Evolutionary conservation across 768 basidiomycete genomes (phyloP), one percentile per base, ranked within the genome.

Genomic region (Termitomyces heimii): DNA sequence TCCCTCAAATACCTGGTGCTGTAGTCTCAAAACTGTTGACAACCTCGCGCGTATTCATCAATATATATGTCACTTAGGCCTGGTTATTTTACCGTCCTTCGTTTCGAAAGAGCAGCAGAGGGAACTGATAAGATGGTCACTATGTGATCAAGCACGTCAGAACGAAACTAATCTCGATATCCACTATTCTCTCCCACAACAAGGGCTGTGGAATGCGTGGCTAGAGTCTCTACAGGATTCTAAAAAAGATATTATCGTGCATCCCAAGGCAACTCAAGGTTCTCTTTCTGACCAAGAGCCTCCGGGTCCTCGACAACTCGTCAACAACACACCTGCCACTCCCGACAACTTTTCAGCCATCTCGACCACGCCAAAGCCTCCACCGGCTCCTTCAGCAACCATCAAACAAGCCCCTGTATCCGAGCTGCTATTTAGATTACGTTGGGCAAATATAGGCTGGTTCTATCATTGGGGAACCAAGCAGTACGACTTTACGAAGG

Each of bases 381-480:
- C 82, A 4, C 78, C 82, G 3, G 72, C 81, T 4, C 90, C 94
- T 9, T 91, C 92, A 3, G 67, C 76, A 2, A 83, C 83, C 2
- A 74, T 82, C 3, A 75, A 71, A 12, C 77, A 86, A 1, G 67
- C 74, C 8, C 68, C 70, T 3, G 73, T 82, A 2, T 81, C 81
- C 0, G 72, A 79, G 28, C 79, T 98, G 14, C 63, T 95, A 16
- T 77, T 75, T 5, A 94, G 91, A 68, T 69, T 99, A 48, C 82
- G 96, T 48, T 99, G 96, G 96, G 89, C 93, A 1, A 98, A 96
- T 65, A 88, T 99, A 49, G 96, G 96, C 10, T 91, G 90, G 85
- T 91, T 82, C 53, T 99, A 99, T 70, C 93, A 98, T 74, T 98
- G 96, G 96, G 90, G 92, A 3, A 90, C 85, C 29, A 99, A 98